Evolutionary conservation across 495 filamentous ascomycete species (phyloP).

Genomic region (Penicillium desertorum): DNA sequence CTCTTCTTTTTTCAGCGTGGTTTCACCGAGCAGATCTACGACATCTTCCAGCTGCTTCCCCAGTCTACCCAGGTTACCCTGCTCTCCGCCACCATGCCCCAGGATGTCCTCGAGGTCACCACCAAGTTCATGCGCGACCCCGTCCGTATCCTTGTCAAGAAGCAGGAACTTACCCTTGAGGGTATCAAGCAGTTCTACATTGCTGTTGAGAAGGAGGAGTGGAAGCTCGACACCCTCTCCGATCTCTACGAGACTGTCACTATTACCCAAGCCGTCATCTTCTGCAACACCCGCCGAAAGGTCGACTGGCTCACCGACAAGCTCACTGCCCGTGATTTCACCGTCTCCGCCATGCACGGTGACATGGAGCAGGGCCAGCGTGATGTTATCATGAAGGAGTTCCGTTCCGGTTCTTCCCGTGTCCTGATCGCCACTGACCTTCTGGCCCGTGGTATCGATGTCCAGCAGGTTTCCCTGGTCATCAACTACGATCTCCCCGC

Average conservation of each 20-base stretch:
- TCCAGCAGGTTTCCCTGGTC: constrained; percentile 98
- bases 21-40: constrained; percentile 99
- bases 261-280: constrained; percentile 99
- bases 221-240: constrained; percentile 98
- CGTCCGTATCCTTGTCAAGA: constrained; percentile 98
- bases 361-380: constrained; percentile 98
- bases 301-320: constrained; percentile 99
- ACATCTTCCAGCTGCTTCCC: constrained; percentile 97
- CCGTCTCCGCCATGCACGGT: constrained; percentile 98
- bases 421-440: constrained; percentile 98
- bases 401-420: constrained; percentile 94
- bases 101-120: constrained; percentile 98
- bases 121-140: constrained; percentile 99
- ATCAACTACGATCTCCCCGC: constrained; percentile 99
- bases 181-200: constrained; percentile 99
- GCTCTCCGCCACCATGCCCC: constrained; percentile 94
- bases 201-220: constrained; percentile 99
- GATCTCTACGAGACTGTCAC: constrained; percentile 99
- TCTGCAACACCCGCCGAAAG: constrained; percentile 99
- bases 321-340: constrained; percentile 96
- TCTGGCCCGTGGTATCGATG: constrained; percentile 97
- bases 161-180: constrained; percentile 97
- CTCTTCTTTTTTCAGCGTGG: constrained; percentile 60
- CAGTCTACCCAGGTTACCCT: constrained; percentile 97
- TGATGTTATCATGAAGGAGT: constrained; percentile 99